Base-by-base conservation (phyloP, 2,329 filamentous ascomycete species). In the Rutstroemia sp. region DNA sequence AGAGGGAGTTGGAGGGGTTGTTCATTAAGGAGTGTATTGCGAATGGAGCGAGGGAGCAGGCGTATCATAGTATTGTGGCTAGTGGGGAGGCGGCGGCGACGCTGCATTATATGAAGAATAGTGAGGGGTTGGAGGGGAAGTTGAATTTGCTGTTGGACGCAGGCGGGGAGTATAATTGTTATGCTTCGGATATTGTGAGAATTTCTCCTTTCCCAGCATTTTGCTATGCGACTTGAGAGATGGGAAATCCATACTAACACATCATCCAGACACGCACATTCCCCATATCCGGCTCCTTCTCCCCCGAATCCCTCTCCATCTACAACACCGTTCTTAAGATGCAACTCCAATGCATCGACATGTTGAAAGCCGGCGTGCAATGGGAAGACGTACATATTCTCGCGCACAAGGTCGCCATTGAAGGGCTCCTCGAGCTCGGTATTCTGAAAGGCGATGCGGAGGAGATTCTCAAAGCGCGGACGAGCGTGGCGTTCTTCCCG, bases 401-500 rank as follows among this genome's bases (percentile, higher is more conserved):
- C 45, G 92, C 92, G 0, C 91, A 96, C 73, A 80, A 81, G 62
- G 80, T 95, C 53, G 89, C 89, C 52, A 92, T 95, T 61, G 81
- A 88, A 16, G 92, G 91, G 0, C 76, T 97, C 3, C 75, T 91
- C 27, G 72, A 77, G 21, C 76, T 96, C 0, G 90, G 90, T 2
- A 86, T 97, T 48, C 73, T 96, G 41, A 80, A 80, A 68, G 79
- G 82, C 9, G 76, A 82, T 59, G 79, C 80, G 56, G 80, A 86
- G 17, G 90, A 90, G 64, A 88, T 96, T 23, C 81, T 95, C 59
- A 79, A 83, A 63, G 83, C 82, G 45, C 80, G 91, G 55, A 89
- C 90, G n/a, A 92, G 88, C 66, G 84, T 87, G 23, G 92, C 91
- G 1, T 96, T 96, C 75, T 89, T 96, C 68, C 92, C 92, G 1